A percentile compares a stretch with the other conserved stretches of the same genome.
phyloP scores from a whole-genome alignment of 1,139 yeast genomes.

The Pichia sp. region DNA sequence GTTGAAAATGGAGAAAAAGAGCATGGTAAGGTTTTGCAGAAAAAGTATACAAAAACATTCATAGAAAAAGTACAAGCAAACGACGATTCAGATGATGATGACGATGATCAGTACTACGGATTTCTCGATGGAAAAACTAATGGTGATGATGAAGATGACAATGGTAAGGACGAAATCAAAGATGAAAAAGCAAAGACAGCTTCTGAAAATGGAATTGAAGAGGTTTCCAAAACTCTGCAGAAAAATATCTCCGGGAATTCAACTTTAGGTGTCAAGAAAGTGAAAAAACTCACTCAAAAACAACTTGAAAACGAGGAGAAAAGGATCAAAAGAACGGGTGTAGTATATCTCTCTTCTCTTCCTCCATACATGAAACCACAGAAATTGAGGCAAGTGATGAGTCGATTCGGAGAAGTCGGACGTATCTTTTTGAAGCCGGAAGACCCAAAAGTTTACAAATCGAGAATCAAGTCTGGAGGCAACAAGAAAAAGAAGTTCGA shows the following conservation, averaged over 20 bases:
- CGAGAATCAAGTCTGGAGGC: constrained; percentile 85
- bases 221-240: constrained; percentile 12
- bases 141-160: too few relatives aligned
- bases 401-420: constrained; percentile 81
- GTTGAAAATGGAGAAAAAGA: constrained; percentile 1
- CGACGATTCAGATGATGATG: constrained; percentile 19
- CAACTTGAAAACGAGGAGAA: constrained; percentile 56
- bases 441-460: constrained; percentile 58
- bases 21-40: constrained; percentile 8
- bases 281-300: constrained; percentile 49
- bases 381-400: constrained; percentile 74
- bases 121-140: too few relatives aligned
- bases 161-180: constrained; percentile 17
- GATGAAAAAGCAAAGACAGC: constrained; percentile 10
- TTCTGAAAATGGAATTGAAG: constrained; percentile 11
- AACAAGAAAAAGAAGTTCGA: constrained; percentile 82
- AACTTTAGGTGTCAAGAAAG: constrained; percentile 31
- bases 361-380: constrained; percentile 98
- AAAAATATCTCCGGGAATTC: constrained; percentile 21
- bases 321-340: constrained; percentile 74
- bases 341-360: constrained; percentile 79
- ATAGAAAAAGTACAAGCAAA: constrained; percentile 8
- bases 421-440: constrained; percentile 87
- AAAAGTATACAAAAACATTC: constrained; percentile 8
- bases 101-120: constrained; percentile 18